phyloP scores from a whole-genome alignment of 2,329 filamentous ascomycete species.

The Pestalotiopsis sp. region DNA sequence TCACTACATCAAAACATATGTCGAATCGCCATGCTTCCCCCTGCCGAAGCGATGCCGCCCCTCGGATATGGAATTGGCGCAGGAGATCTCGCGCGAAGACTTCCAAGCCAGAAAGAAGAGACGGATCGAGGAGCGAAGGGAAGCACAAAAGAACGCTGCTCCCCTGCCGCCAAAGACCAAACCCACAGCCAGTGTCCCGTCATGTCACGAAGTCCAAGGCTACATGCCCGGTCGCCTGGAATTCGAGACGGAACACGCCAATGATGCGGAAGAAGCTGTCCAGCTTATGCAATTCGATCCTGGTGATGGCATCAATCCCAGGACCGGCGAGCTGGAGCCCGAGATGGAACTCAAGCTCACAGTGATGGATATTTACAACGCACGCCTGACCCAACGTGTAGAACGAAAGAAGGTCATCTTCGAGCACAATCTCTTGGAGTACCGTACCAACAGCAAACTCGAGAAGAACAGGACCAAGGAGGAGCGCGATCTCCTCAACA shows the following conservation, averaged over 20 bases:
- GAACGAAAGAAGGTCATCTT: conserved; percentile 97
- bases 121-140: conserved; percentile 88
- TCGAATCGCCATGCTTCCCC: conserved; percentile 83
- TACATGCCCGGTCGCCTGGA: conserved; percentile 98
- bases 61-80: conserved; percentile 75
- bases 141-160: conserved; percentile 81
- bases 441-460: conserved; percentile 83
- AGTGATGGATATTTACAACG: conserved; percentile 98
- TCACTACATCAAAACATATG: conserved; percentile 87
- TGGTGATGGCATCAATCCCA: conserved; percentile 85
- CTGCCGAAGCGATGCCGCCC: conserved; percentile 86
- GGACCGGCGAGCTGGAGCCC: conserved; percentile 83
- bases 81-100: conserved; percentile 83
- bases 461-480: conserved; percentile 98
- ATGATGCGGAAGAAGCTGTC: conserved; percentile 96
- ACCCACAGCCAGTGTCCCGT: conserved; percentile 90
- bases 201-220: conserved; percentile 96
- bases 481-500: conserved; percentile 87
- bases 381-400: conserved; percentile 83
- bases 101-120: conserved; percentile 93
- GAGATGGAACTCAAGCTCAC: conserved; percentile 98
- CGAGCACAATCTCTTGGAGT: conserved; percentile 91
- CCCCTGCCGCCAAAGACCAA: conserved; percentile 91
- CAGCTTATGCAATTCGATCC: conserved; percentile 99
- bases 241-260: conserved; percentile 97